Base-by-base conservation (phyloP, 2,329 filamentous ascomycete species). In the Coccinonectria pachysandricola region DNA sequence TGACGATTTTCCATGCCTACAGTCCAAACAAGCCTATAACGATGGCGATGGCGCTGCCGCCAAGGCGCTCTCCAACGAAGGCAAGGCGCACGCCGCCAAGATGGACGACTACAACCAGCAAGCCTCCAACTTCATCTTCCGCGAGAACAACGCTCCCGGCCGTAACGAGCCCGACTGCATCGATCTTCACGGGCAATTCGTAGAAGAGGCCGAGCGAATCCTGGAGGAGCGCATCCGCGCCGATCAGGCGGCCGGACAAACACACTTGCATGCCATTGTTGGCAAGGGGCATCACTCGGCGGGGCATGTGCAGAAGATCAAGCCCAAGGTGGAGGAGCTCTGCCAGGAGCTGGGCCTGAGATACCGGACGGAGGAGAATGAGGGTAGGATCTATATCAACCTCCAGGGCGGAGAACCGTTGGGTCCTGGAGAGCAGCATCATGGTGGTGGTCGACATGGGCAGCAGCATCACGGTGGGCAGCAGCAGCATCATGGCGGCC, bases 121-220 rank as follows among this genome's bases (percentile, higher is more conserved):
- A 56, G 91, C 91, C 2, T 84, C 83, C 33, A 83, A 95, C 32
- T 93, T 73, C 56, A 96, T 96, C 52, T 95, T 98, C 64, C 79
- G 86, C 20, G 85, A 88, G 60, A 95, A 95, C 64, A 96, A 96
- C 52, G 77, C 82, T 12, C 55, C 65, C 3, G 82, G 75, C 11
- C 75, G 79, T 35, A 79, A 93, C 7, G 68, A 73, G 10, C 64
- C 65, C 20, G 88, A 96, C 56, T 85, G 81, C 7, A 87, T 98
- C 44, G 91, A 98, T 58, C 66, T 98, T 24, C 91, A 98, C 54
- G 91, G 91, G 3, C 81, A 92, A 50, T 95, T 80, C 47, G 87
- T 94, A 32, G 84, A 94, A 52, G 91, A 96, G 62, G 91, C 91
- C 5, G 86, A 94, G 62, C 73, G 84, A 38, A 91, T 95, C 31